Evolutionary conservation across 768 basidiomycete species (phyloP).

Genomic region (Termitomyces sp.): DNA sequence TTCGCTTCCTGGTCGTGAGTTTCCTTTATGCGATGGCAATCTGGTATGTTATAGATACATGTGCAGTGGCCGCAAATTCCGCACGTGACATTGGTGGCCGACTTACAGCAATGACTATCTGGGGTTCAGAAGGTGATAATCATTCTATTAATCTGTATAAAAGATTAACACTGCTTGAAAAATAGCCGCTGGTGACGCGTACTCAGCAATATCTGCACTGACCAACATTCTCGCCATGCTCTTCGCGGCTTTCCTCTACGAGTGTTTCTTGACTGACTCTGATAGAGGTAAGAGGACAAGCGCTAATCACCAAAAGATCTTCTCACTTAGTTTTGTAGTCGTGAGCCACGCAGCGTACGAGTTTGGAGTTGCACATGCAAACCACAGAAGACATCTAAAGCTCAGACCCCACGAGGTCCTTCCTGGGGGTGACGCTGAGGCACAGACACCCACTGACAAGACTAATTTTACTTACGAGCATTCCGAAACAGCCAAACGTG

Average conservation of each 20-base stretch:
- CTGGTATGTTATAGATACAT: not conserved
- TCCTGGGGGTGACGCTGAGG: not conserved
- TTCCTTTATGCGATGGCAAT: not conserved
- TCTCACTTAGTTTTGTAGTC: constrained; percentile 6
- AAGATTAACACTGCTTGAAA: not conserved
- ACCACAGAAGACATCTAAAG: constrained; percentile 11
- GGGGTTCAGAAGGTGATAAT: constrained; percentile 41
- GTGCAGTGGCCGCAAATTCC: constrained; percentile 53
- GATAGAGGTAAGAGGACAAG: constrained; percentile 41
- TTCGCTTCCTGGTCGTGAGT: constrained; percentile 42
- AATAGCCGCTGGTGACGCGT: constrained; percentile 45
- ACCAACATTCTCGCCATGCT: constrained; percentile 64
- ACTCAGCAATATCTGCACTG: constrained; percentile 59
- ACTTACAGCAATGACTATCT: constrained; percentile 56
- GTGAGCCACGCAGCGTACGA: constrained; percentile 11
- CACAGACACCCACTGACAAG: constrained; percentile 4
- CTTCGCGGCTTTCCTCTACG: constrained; percentile 48
- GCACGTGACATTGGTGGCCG: constrained; percentile 68
- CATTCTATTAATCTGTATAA: not conserved
- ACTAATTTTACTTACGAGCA: constrained; percentile 4
- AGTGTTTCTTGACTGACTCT: constrained; percentile 53
- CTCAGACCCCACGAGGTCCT: not conserved
- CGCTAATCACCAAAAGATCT: not conserved
- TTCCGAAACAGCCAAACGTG: constrained; percentile 1
- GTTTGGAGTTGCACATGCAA: constrained; percentile 6